Conservation (phyloP, 352 stramenopile species). For the Phytopythium delawarense region DNA sequence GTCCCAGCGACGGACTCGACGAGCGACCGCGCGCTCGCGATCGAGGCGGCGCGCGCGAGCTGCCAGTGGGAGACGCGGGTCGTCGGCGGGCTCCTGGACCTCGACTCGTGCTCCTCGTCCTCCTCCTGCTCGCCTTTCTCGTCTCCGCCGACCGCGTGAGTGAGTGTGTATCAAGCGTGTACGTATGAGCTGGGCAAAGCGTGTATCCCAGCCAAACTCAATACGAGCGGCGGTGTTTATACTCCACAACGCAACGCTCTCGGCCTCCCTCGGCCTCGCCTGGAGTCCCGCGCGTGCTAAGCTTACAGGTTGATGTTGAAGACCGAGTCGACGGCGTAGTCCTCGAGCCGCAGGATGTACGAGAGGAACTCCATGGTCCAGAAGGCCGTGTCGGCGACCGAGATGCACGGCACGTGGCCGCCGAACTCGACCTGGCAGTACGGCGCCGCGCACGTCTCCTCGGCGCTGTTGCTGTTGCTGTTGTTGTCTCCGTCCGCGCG, state of each 20-base stretch:
- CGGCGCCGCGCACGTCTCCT: not conserved
- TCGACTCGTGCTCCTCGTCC: not conserved
- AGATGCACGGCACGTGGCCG: conserved; percentile 13
- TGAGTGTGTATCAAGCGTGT: not conserved
- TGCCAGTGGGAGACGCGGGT: not conserved
- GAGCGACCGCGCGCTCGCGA: not conserved
- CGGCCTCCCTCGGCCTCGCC: too few relatives aligned
- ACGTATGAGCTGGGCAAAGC: not conserved
- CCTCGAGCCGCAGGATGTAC: conserved; percentile 25
- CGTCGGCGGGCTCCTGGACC: not conserved
- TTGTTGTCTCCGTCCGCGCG: not conserved
- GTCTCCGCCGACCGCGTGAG: not conserved
- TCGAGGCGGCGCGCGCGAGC: not conserved
- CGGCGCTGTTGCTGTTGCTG: not conserved
- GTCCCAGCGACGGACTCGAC: not conserved
- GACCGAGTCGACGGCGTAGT: conserved; percentile 19
- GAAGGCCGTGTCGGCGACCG: conserved; percentile 24
- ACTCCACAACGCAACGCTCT: not conserved
- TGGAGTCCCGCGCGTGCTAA: too few relatives aligned
- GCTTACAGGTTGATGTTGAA: conserved; percentile 22
- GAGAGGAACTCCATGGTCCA: conserved; percentile 33
- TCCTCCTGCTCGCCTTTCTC: not conserved
- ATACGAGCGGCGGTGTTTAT: not conserved
- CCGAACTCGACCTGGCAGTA: conserved; percentile 22
- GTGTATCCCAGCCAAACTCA: not conserved